Conservation (phyloP, 345 rosid species). For the Hypericum androsaemum region DNA sequence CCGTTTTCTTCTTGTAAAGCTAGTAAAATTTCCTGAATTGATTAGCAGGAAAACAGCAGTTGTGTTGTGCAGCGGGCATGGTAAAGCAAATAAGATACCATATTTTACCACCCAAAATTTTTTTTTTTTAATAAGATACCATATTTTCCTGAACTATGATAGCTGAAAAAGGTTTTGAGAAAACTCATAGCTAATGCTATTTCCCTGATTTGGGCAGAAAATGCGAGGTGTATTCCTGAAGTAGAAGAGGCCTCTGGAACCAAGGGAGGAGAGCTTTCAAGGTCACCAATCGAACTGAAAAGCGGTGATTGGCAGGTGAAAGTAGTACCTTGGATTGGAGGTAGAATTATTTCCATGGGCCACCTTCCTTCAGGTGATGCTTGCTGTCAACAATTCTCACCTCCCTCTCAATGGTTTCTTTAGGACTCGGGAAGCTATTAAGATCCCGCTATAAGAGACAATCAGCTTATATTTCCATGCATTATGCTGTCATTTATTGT, state of each 20-base stretch:
- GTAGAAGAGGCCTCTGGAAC: conserved; percentile 41
- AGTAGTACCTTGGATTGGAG: conserved; percentile 92
- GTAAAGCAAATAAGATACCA: no score
- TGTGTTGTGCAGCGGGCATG: no score
- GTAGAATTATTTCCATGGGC: conserved; percentile 82
- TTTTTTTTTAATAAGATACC: no score
- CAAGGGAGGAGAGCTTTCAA: conserved; percentile 60
- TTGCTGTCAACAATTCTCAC: background rate
- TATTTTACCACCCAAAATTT: no score
- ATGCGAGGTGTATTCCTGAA: conserved; percentile 45
- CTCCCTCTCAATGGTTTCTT: conserved; percentile 1
- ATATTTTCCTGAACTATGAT: no score
- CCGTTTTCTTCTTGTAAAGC: no score
- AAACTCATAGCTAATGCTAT: background rate
- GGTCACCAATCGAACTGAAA: conserved; percentile 49
- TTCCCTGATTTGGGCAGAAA: conserved; percentile 34
- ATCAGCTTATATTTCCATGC: no score
- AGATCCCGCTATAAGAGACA: no score
- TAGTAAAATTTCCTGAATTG: no score
- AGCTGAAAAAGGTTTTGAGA: background rate
- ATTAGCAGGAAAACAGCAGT: no score
- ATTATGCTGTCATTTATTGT: no score
- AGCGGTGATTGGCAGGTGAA: conserved; percentile 61
- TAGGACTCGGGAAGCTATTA: background rate
- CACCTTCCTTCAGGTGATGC: conserved; percentile 77